Percentiles rank a stretch among this genome's conserved stretches.
Conservation (phyloP, 2,329 filamentous ascomycete genomes). For the Cadophora sp. region DNA sequence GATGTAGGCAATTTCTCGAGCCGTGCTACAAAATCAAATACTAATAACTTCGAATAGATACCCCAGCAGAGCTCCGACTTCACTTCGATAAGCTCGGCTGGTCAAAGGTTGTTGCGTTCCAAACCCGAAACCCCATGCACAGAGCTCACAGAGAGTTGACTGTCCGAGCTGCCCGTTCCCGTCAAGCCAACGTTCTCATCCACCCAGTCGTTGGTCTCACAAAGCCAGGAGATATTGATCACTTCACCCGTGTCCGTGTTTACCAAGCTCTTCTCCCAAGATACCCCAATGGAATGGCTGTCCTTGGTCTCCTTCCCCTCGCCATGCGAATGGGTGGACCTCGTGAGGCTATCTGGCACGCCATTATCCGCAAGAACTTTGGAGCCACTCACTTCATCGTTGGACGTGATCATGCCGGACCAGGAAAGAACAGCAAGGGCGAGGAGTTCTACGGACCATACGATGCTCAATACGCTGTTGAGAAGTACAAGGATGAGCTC, state of each 20-base stretch:
- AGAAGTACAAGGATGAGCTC: constrained; percentile 95
- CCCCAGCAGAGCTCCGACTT: constrained; percentile 89
- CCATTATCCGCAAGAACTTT: constrained; percentile 99
- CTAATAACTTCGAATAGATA: constrained; percentile 61
- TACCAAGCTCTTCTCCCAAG: constrained; percentile 96
- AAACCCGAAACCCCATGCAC: constrained; percentile 99
- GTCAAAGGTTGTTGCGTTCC: constrained; percentile 97
- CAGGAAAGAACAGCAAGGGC: constrained; percentile 97
- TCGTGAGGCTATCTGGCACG: constrained; percentile 98
- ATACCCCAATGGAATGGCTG: constrained; percentile 99
- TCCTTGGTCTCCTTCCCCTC: constrained; percentile 90
- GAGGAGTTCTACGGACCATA: constrained; percentile 98
- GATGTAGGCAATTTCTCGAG: constrained; percentile 70
- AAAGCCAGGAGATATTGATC: constrained; percentile 99
- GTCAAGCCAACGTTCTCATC: constrained; percentile 98
- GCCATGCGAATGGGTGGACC: constrained; percentile 99
- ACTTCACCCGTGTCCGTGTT: constrained; percentile 98
- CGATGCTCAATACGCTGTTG: constrained; percentile 93
- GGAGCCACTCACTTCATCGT: constrained; percentile 99
- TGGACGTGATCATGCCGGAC: constrained; percentile 96
- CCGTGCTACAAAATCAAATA: not conserved
- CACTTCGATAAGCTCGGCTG: constrained; percentile 99
- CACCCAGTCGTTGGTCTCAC: constrained; percentile 98
- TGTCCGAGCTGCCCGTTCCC: constrained; percentile 91
- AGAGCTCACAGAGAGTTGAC: constrained; percentile 97